phyloP scores from a whole-genome alignment of 352 stramenopile genomes.

The Thalassiosira exigua region DNA sequence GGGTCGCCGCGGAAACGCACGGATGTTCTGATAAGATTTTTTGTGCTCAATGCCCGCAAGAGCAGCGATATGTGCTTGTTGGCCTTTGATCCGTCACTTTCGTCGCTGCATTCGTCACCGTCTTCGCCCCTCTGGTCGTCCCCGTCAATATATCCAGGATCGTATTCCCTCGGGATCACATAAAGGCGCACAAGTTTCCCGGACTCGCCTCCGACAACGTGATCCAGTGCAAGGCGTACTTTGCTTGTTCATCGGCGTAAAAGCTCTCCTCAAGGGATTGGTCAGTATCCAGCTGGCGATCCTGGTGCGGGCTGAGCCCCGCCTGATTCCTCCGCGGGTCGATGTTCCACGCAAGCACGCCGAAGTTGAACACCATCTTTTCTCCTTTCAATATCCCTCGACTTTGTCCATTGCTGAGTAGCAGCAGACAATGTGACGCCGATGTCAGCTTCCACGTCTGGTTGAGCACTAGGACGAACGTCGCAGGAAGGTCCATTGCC shows the following conservation, averaged over 20 bases:
- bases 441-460: slow-evolving; percentile 66
- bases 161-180: slow-evolving; percentile 70
- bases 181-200: slow-evolving; percentile 75
- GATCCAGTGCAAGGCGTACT: slow-evolving; percentile 79
- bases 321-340: slow-evolving; percentile 38
- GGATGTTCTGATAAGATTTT: slow-evolving; percentile 80
- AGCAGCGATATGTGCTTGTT: slow-evolving; percentile 37
- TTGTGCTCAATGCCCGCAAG: slow-evolving; percentile 55
- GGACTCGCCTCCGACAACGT: slow-evolving; percentile 67
- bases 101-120: slow-evolving; percentile 6
- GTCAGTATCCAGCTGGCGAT: slow-evolving; percentile 69
- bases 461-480: slow-evolving; percentile 72
- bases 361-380: slow-evolving; percentile 68
- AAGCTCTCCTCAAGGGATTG: slow-evolving; percentile 45
- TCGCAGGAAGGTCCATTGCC: slow-evolving; percentile 49
- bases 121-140: slow-evolving; percentile 43
- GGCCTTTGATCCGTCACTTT: slow-evolving; percentile 16
- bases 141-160: slow-evolving; percentile 75
- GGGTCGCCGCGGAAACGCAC: slow-evolving; percentile 58
- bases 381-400: slow-evolving; percentile 24
- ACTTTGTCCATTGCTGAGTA: slow-evolving; percentile 14
- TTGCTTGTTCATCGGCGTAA: slow-evolving; percentile 59
- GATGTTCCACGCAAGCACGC: slow-evolving; percentile 79
- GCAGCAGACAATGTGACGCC: slow-evolving; percentile 40
- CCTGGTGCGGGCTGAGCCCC: slow-evolving; percentile 76